Base-by-base conservation (phyloP, 192 early-diverging fungal species). In the Thamnidium elegans region DNA sequence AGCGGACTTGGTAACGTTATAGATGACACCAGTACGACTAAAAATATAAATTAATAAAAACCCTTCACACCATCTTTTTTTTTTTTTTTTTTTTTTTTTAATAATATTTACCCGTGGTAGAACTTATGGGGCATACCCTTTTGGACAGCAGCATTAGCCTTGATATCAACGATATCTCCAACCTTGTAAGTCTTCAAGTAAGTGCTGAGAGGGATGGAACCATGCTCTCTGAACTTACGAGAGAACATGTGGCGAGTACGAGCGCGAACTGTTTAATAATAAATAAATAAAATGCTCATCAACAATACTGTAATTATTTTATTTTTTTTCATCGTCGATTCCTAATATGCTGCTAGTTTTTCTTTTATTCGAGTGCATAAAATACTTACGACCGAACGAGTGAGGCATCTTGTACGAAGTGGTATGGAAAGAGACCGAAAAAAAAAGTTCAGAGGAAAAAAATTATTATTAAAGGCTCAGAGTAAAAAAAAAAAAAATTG, bases 91-190 rank as follows among this genome's bases (percentile, higher is more conserved):
- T 15, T 13, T 19, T 36, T 55, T 39, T 31, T 19, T 34, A 7
- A 9, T 39, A 30, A 53, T 20, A 50, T 67, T 58, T 77, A 90
- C 89, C 94, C 95, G 82, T 99, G 97, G 90, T 99, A 99, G 91
- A 90, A 99, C 89, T 97, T 99, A 90, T 99, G 96, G 70, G 96
- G 96, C 91, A 99, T 91, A 82, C 96, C 96, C 90, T 95, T 95
- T 85, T 99, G 96, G 81, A 96, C 79, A 74, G 96, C 95, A 84
- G 91, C 95, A 84, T 97, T 95, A 66, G 92, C 95, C 89, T 95
- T 96, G 85, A 99, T 94, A 83, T 99, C 96, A 66, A 99, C 96
- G 66, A 99, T 95, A 78, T 99, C 96, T 63, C 96, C 96, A 55
- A 96, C 92, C 87, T 96, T 95, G 93, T 96, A 99, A 76, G 79